Evolutionary conservation across 306 rosid genomes (phyloP).

Genomic region (Ceratonia siliqua): DNA sequence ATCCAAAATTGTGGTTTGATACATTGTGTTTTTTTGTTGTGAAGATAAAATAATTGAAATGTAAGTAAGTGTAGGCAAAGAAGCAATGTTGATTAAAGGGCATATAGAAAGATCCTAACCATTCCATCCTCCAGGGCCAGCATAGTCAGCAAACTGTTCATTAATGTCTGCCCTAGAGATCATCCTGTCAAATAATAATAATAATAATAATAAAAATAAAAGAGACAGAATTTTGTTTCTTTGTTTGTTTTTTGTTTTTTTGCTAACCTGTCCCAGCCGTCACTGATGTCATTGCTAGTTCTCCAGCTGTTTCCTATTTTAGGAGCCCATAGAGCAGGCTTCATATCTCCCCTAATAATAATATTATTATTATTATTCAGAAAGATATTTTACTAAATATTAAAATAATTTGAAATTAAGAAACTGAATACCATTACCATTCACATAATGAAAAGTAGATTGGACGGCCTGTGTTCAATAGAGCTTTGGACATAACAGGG

Average conservation of each 20-base stretch:
- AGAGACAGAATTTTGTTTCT: no score
- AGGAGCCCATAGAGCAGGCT: neutral
- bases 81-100: no score
- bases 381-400: no score
- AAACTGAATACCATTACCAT: neutral
- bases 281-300: neutral
- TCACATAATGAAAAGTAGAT: neutral
- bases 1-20: no score
- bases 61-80: no score
- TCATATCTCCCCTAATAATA: neutral
- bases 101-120: neutral
- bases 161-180: neutral
- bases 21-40: no score
- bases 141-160: neutral
- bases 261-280: neutral
- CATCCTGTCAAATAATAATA: neutral
- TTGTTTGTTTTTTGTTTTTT: no score
- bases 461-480: neutral
- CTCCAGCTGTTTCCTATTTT: neutral
- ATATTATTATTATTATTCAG: no score
- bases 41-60: no score
- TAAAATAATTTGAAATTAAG: neutral
- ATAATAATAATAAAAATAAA: no score
- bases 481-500: neutral
- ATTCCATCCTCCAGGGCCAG: neutral